Evolutionary conservation across 2,329 filamentous ascomycete species (phyloP), one percentile per base, ranked within the genome.

Genomic region (Exutisphaerella laricina): DNA sequence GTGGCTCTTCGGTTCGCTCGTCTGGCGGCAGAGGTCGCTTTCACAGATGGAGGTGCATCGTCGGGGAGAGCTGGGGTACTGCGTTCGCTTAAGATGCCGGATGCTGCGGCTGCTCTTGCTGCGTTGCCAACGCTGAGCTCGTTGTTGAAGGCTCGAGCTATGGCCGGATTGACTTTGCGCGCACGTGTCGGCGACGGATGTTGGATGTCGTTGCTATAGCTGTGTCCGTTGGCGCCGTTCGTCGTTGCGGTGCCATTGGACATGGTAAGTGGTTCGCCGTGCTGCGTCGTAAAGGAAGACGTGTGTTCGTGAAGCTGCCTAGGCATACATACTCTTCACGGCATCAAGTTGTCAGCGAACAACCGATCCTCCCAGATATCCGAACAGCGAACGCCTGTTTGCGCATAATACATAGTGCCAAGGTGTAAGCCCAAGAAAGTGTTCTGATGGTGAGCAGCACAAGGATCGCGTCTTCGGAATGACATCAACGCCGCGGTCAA

Each of bases 31-130:
- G 88, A 94, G 49, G 95, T 83, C 26, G 84, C 88, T 56, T 90
- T 85, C 44, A 84, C 80, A 1, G 90, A 97, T 1, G 89, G 90
- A n/a, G 87, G 92, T 8, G 92, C 92, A 75, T 97, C 89, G 57
- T 82, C 77, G 41, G 90, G 81, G 35, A 95, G 68, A 31, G 89
- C 51, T 20, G 51, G 95, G 10, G 87, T 88, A 45, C 79, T 78
- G 46, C 88, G 87, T 28, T 47, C 55, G 39, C 56, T 60, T 37
- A 25, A 29, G 20, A 46, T 39, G 20, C 48, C 48, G n/a, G 43
- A 44, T 10, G 34, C 36, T 37, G 33, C 49, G 39, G 41, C 39
- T 13, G 43, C 40, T 40, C 43, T 38, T 21, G 43, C 36, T 41
- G 33, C 16, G 20, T 36, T 12, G 10, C 9, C 23, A n/a, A 31